These are phyloP conservation scores for Sutorius eximius DNA, from an alignment of 1,284 basidiomycete genomes.

Conservation along the genomic window DNA sequence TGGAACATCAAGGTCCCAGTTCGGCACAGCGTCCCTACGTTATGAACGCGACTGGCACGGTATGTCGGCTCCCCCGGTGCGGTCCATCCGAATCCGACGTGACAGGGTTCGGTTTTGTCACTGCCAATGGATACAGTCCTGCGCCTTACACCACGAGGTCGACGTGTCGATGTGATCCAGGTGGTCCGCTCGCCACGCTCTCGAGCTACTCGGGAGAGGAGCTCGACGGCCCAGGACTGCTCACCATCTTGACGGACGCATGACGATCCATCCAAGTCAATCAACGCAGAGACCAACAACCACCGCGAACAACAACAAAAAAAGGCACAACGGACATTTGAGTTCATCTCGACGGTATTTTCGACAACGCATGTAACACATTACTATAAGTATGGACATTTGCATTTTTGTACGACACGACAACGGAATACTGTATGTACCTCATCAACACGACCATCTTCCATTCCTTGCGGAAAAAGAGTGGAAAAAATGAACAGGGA, in stretches of 20 bases:
- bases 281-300: no score
- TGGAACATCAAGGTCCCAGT: no score
- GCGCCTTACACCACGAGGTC: not conserved
- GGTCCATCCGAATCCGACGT: no score
- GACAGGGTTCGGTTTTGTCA: no score
- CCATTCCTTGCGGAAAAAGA: slow-evolving; percentile 29
- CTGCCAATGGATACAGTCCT: no score
- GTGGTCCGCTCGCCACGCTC: not conserved
- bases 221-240: no score
- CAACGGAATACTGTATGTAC: slow-evolving; percentile 30
- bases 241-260: slow-evolving; percentile 4
- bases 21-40: no score
- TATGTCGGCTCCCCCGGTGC: no score
- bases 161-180: not conserved
- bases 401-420: slow-evolving; percentile 4
- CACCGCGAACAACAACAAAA: not conserved
- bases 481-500: slow-evolving; percentile 5
- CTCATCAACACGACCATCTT: slow-evolving; percentile 12
- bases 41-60: no score
- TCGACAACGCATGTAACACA: not conserved
- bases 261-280: not conserved
- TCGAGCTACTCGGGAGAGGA: slow-evolving; percentile 12
- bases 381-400: not conserved
- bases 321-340: not conserved
- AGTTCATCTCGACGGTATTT: not conserved